These are phyloP conservation scores for Nannochloropsis oceanica DNA, from an alignment of 108 stramenopile genomes.

Conservation along the genomic window DNA sequence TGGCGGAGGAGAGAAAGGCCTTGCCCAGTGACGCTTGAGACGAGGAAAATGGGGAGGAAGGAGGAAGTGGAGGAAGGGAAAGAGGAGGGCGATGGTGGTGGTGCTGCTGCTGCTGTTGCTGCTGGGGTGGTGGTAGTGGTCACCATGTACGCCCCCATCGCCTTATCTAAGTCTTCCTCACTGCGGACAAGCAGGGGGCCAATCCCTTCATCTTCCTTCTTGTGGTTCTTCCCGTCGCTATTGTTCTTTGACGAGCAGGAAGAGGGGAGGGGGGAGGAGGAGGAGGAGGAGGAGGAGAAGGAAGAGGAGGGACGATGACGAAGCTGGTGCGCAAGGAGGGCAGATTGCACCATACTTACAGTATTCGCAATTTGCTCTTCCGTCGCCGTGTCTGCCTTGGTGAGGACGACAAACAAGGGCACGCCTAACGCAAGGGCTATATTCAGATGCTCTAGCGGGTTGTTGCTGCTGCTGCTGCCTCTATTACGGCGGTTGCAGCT, in stretches of 20 bases:
- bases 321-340: neutral
- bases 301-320: neutral
- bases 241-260: neutral
- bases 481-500: neutral
- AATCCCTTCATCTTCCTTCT: neutral
- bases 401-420: slow-evolving; percentile 17
- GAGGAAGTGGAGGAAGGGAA: neutral
- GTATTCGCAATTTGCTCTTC: neutral
- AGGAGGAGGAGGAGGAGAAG: neutral
- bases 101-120: no score
- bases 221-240: neutral
- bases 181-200: neutral
- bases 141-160: neutral
- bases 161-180: neutral
- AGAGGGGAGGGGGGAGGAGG: neutral
- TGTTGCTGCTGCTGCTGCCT: neutral
- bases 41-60: neutral
- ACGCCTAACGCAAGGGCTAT: slow-evolving; percentile 22
- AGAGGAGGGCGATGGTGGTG: no score
- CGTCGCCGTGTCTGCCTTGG: slow-evolving; percentile 18
- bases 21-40: neutral
- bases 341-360: neutral
- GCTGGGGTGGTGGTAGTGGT: no score
- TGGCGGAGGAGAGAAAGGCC: neutral
- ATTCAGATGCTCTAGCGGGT: slow-evolving; percentile 9